These are phyloP conservation scores for Debaryomyces prosopidis DNA, from an alignment of 805 yeast species.

Conservation along the genomic window DNA sequence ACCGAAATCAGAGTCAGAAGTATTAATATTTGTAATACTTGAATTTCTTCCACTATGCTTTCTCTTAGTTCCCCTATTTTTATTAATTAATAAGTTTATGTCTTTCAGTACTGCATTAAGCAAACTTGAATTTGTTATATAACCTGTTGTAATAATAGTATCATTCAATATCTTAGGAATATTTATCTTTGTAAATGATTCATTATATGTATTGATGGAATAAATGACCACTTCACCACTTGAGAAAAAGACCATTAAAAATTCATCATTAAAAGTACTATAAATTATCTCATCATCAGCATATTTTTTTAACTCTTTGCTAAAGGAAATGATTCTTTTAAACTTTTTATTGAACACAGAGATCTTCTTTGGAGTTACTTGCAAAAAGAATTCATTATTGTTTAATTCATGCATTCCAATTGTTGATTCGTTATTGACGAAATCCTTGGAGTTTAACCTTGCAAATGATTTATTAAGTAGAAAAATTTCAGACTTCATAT, in stretches of 20 bases:
- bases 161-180: slow-evolving; percentile 43
- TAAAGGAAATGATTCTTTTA: slow-evolving; percentile 50
- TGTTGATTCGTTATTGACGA: slow-evolving; percentile 63
- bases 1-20: slow-evolving; percentile 10
- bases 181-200: slow-evolving; percentile 31
- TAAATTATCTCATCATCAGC: slow-evolving; percentile 58
- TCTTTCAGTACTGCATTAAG: slow-evolving; percentile 32
- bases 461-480: slow-evolving; percentile 62
- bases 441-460: slow-evolving; percentile 59
- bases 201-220: slow-evolving; percentile 40
- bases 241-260: slow-evolving; percentile 60
- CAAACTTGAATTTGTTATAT: slow-evolving; percentile 50
- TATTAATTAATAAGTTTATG: slow-evolving; percentile 22
- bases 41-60: slow-evolving; percentile 15
- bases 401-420: slow-evolving; percentile 65
- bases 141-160: slow-evolving; percentile 68
- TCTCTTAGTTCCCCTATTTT: slow-evolving; percentile 31
- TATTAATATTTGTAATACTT: slow-evolving; percentile 5
- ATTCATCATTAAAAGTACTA: slow-evolving; percentile 63
- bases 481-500: slow-evolving; percentile 67
- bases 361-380: slow-evolving; percentile 68
- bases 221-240: slow-evolving; percentile 70
- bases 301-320: slow-evolving; percentile 29
- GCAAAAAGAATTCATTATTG: slow-evolving; percentile 61
- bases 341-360: slow-evolving; percentile 61